These are phyloP conservation scores for Cyberlindnera japonica DNA, from an alignment of 805 yeast genomes.

Conservation along the genomic window DNA sequence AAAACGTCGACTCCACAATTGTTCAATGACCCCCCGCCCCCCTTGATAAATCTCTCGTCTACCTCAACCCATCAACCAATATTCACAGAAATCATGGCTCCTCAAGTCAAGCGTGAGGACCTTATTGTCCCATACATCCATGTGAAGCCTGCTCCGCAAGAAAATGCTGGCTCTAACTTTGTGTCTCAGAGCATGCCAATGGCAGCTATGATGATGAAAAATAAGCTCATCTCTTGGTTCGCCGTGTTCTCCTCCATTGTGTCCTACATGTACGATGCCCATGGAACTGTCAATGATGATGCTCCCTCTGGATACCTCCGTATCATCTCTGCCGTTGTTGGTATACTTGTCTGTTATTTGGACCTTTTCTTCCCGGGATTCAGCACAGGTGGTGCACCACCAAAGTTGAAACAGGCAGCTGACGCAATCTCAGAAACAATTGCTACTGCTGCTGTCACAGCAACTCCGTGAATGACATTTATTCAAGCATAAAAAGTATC, in stretches of 20 bases:
- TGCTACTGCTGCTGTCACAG: slow-evolving; percentile 13
- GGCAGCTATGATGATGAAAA: slow-evolving; percentile 64
- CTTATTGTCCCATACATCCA: slow-evolving; percentile 41
- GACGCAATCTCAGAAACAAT: slow-evolving; percentile 10
- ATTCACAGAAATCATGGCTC: slow-evolving; percentile 21
- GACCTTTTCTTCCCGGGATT: slow-evolving; percentile 34
- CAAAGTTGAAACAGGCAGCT: slow-evolving; percentile 11
- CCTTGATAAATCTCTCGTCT: background rate
- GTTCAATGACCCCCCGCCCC: too few species aligned
- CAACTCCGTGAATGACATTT: slow-evolving; percentile 3
- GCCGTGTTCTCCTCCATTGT: slow-evolving; percentile 49
- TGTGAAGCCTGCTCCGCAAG: slow-evolving; percentile 43
- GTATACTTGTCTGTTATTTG: slow-evolving; percentile 49
- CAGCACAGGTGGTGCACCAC: slow-evolving; percentile 7
- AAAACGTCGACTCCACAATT: background rate
- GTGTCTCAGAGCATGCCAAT: slow-evolving; percentile 58
- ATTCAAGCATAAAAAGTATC: background rate
- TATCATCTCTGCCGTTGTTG: slow-evolving; percentile 9
- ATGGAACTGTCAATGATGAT: slow-evolving; percentile 29
- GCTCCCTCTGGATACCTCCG: slow-evolving; percentile 28
- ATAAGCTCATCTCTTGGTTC: slow-evolving; percentile 42
- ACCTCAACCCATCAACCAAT: background rate
- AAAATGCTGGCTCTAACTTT: slow-evolving; percentile 39
- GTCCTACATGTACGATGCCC: slow-evolving; percentile 29
- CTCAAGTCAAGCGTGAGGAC: slow-evolving; percentile 34